phyloP scores from a whole-genome alignment of 2,329 filamentous ascomycete genomes.

The Chalaropsis thielavioides region DNA sequence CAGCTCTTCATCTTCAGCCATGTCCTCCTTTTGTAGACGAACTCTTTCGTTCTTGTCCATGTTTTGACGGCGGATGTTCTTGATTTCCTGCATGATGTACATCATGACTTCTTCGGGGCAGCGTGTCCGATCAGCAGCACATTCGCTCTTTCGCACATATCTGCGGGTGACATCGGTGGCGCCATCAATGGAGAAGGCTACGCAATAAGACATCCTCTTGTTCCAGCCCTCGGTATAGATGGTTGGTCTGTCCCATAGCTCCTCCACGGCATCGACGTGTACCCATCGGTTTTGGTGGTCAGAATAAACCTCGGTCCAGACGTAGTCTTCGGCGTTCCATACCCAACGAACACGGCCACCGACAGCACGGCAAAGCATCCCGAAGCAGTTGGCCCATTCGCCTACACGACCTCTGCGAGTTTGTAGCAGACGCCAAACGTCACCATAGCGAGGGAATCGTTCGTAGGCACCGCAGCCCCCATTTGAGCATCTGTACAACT shows the following conservation, averaged over 20 bases:
- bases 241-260: constrained; percentile 84
- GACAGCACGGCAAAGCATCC: constrained; percentile 89
- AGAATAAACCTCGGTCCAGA: constrained; percentile 96
- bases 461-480: constrained; percentile 63
- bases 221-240: constrained; percentile 92
- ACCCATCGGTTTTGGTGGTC: constrained; percentile 88
- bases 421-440: constrained; percentile 84
- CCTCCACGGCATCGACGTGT: constrained; percentile 92
- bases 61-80: constrained; percentile 66
- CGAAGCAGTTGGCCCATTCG: constrained; percentile 98
- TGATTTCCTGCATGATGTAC: constrained; percentile 86
- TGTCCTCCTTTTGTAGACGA: constrained; percentile 65
- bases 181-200: constrained; percentile 88
- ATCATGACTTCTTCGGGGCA: constrained; percentile 82
- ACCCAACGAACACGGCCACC: constrained; percentile 90
- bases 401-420: constrained; percentile 75
- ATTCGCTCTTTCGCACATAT: constrained; percentile 56
- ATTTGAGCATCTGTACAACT: constrained; percentile 77
- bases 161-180: constrained; percentile 51
- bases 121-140: constrained; percentile 59
- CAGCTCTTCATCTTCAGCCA: constrained; percentile 59
- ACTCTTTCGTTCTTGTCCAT: constrained; percentile 77
- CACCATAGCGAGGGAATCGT: constrained; percentile 84
- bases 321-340: constrained; percentile 94
- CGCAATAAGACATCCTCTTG: constrained; percentile 92